These are phyloP conservation scores for Hyphochytrium catenoides DNA, from an alignment of 352 stramenopile species.

Conservation along the genomic window DNA sequence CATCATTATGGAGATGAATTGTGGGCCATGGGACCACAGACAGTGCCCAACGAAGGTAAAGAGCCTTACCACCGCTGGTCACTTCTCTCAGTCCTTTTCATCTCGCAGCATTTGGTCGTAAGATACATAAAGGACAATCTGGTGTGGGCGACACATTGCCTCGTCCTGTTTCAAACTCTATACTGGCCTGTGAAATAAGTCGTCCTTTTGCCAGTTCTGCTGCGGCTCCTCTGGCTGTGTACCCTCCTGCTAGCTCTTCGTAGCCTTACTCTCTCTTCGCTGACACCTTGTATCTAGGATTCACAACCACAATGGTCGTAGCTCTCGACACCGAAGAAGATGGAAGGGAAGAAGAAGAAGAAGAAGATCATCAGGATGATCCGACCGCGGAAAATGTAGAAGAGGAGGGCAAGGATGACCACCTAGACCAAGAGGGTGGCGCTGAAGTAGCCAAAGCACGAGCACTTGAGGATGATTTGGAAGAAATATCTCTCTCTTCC, in stretches of 20 bases:
- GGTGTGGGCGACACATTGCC: conserved; percentile 3
- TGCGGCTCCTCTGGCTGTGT: too few relatives aligned
- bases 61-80: conserved; percentile 20
- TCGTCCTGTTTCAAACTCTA: neutral
- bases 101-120: conserved; percentile 9
- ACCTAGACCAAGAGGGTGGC: conserved; percentile 7
- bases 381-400: neutral
- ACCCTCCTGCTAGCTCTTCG: too few relatives aligned
- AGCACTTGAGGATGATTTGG: too few relatives aligned
- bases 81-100: conserved; percentile 10
- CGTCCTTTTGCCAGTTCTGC: too few relatives aligned
- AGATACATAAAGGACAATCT: conserved; percentile 1
- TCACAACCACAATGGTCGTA: conserved; percentile 2
- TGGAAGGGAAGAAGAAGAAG: conserved; percentile 13
- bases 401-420: conserved; percentile 2
- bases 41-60: conserved; percentile 30
- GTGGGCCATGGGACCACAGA: conserved; percentile 39
- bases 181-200: conserved; percentile 1
- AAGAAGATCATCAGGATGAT: conserved; percentile 6
- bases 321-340: conserved; percentile 8
- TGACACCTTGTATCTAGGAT: too few relatives aligned
- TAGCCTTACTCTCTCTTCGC: too few relatives aligned
- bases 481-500: too few relatives aligned
- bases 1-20: conserved; percentile 42
- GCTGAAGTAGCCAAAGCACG: too few relatives aligned